Percentiles rank a stretch among this genome's conserved stretches.
phyloP scores from a whole-genome alignment of 768 basidiomycete species.

The Termitomyces sp. region DNA sequence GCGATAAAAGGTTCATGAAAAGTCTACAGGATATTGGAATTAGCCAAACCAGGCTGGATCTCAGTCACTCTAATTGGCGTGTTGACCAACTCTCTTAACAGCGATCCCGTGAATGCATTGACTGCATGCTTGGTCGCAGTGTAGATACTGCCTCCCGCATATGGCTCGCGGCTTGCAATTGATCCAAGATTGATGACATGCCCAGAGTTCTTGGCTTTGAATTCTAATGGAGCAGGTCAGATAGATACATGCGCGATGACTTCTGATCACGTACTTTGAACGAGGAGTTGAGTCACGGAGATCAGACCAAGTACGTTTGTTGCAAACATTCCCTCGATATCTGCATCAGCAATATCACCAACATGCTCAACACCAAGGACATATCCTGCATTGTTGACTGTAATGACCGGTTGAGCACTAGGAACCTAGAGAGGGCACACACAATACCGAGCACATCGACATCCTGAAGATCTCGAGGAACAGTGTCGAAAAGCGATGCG shows the following conservation, averaged over 20 bases:
- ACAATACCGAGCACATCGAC: slow-evolving; percentile 80
- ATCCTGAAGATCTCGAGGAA: slow-evolving; percentile 65
- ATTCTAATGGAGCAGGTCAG: slow-evolving; percentile 43
- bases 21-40: slow-evolving; percentile 9
- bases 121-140: slow-evolving; percentile 90
- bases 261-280: slow-evolving; percentile 43
- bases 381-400: slow-evolving; percentile 76
- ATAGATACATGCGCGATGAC: neutral
- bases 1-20: neutral
- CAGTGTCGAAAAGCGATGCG: slow-evolving; percentile 62
- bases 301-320: slow-evolving; percentile 87
- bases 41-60: slow-evolving; percentile 76
- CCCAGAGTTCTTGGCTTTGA: slow-evolving; percentile 72
- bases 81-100: slow-evolving; percentile 85
- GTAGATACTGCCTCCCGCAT: slow-evolving; percentile 90
- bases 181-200: slow-evolving; percentile 97
- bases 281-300: slow-evolving; percentile 70
- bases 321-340: slow-evolving; percentile 80
- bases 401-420: neutral
- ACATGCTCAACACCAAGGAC: slow-evolving; percentile 87
- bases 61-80: slow-evolving; percentile 93
- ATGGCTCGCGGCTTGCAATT: slow-evolving; percentile 84
- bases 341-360: slow-evolving; percentile 72
- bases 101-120: slow-evolving; percentile 76
- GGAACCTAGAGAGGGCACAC: neutral